phyloP scores from a whole-genome alignment of 176 grass and related monocot genomes.

The Zea mays region DNA sequence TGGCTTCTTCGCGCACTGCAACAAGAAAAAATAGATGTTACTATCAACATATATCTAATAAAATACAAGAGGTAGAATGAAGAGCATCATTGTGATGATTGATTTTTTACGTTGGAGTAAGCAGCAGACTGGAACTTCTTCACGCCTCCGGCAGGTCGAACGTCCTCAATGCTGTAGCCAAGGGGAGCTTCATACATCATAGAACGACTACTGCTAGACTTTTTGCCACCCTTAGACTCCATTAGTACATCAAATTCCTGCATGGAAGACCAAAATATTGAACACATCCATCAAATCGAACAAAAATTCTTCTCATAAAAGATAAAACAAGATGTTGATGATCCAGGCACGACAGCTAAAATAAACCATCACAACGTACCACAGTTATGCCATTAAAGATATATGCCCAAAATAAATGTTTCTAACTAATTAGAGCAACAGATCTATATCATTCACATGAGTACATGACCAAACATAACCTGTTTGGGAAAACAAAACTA shows the following conservation, averaged over 20 bases:
- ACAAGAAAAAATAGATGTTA: conserved; percentile 13
- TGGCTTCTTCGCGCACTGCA: conserved; percentile 79
- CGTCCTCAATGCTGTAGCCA: conserved; percentile 79
- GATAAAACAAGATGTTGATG: not conserved
- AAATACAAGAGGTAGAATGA: not conserved
- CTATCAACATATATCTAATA: not conserved
- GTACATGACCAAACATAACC: not conserved
- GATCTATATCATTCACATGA: not conserved
- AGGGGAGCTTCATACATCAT: conserved; percentile 79
- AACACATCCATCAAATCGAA: not conserved
- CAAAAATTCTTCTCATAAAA: not conserved
- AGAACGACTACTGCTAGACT: conserved; percentile 75
- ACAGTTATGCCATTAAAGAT: too few species aligned
- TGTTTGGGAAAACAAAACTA: not conserved
- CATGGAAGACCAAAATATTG: not conserved
- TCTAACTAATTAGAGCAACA: not conserved
- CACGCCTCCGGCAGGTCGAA: conserved; percentile 70
- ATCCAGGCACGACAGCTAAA: not conserved
- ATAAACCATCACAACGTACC: too few species aligned
- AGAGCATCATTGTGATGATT: not conserved
- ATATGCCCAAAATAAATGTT: not conserved
- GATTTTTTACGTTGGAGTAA: conserved; percentile 69
- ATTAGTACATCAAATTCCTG: conserved; percentile 80
- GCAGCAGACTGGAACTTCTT: conserved; percentile 83
- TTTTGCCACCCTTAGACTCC: conserved; percentile 73